Evolutionary conservation across 768 basidiomycete genomes (phyloP).

Genomic region (Paxillus involutus): DNA sequence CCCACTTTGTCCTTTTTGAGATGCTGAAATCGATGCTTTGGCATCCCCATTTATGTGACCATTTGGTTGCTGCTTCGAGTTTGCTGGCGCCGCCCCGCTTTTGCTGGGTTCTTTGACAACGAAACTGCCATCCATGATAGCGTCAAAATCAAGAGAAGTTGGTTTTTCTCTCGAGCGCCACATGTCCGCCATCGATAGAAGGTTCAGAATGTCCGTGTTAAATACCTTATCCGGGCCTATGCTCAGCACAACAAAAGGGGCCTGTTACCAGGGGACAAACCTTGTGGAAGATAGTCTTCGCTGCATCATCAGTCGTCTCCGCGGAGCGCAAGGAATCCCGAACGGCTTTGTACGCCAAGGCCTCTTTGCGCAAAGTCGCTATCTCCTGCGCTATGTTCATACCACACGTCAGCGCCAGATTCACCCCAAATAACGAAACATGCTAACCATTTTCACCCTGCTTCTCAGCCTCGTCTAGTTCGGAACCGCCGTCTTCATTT

Average conservation of each 20-base stretch:
- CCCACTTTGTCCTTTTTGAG: conserved; percentile 23
- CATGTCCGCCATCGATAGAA: conserved; percentile 95
- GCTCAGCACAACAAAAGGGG: background rate
- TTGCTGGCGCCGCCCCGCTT: conserved; percentile 8
- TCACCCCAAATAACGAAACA: conserved; percentile 11
- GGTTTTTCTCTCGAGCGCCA: conserved; percentile 92
- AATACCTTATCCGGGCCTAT: conserved; percentile 63
- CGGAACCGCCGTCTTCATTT: conserved; percentile 77
- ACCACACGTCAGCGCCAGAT: background rate
- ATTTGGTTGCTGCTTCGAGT: conserved; percentile 25
- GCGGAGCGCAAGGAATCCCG: conserved; percentile 60
- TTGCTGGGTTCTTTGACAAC: conserved; percentile 34
- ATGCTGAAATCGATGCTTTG: conserved; percentile 2
- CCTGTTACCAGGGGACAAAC: conserved; percentile 36
- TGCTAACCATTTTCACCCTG: conserved; percentile 86
- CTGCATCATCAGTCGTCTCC: conserved; percentile 45
- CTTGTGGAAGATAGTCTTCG: conserved; percentile 81
- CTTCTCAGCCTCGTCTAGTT: conserved; percentile 90
- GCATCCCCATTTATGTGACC: conserved; percentile 20
- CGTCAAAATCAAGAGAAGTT: conserved; percentile 77
- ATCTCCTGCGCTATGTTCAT: conserved; percentile 77
- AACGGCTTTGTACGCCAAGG: conserved; percentile 82
- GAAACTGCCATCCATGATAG: conserved; percentile 67
- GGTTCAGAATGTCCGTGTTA: conserved; percentile 79
- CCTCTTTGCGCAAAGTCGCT: conserved; percentile 84